phyloP scores from a whole-genome alignment of 305 asterid species.

The Fraxinus angustifolia region DNA sequence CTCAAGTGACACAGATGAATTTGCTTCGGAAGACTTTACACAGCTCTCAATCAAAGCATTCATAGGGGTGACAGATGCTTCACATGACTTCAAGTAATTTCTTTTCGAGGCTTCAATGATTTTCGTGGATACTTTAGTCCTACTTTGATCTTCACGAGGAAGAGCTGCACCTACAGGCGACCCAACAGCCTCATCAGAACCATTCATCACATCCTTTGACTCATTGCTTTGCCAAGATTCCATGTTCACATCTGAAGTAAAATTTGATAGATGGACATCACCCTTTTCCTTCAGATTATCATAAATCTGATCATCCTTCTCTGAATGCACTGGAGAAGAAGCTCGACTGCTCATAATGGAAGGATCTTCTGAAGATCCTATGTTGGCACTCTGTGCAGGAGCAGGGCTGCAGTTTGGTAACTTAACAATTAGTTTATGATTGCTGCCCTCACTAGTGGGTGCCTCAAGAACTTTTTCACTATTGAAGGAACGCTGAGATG shows the following conservation, averaged over 20 bases:
- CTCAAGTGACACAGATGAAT: conserved; percentile 37
- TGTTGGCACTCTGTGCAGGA: conserved; percentile 49
- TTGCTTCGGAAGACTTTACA: conserved; percentile 49
- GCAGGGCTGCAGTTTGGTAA: conserved; percentile 44
- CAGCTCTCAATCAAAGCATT: conserved; percentile 67
- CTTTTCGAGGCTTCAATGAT: conserved; percentile 33
- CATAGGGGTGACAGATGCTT: conserved; percentile 49
- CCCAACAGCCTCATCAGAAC: conserved; percentile 44
- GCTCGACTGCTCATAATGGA: conserved; percentile 41
- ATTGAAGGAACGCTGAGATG: conserved; percentile 32
- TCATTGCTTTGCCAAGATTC: conserved; percentile 47
- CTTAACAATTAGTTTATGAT: conserved; percentile 58
- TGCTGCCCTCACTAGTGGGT: conserved; percentile 38
- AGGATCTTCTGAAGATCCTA: conserved; percentile 50
- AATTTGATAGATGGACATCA: conserved; percentile 31
- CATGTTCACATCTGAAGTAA: conserved; percentile 28
- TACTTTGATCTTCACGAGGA: conserved; percentile 43
- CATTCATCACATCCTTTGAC: conserved; percentile 40
- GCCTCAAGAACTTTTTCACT: conserved; percentile 40
- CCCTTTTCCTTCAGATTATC: conserved; percentile 35
- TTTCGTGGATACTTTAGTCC: conserved; percentile 33
- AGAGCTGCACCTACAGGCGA: conserved; percentile 38
- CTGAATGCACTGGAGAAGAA: conserved; percentile 53
- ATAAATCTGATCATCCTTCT: conserved; percentile 44
- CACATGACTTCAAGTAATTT: conserved; percentile 34